These are phyloP conservation scores for Lipomyces anomalus DNA, from an alignment of 805 yeast genomes.

Conservation along the genomic window DNA sequence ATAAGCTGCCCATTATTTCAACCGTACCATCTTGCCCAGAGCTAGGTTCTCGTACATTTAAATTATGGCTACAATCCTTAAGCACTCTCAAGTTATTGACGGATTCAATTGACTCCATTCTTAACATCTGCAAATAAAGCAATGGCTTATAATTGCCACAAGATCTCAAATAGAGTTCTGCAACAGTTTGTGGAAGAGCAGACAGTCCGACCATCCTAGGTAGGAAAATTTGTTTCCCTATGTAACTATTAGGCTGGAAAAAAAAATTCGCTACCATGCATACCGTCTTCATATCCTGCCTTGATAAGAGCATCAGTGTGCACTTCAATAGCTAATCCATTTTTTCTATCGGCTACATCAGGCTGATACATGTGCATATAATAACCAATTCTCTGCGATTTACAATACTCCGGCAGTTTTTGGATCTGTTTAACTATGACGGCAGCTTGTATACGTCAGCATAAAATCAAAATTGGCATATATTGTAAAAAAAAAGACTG, in stretches of 20 bases:
- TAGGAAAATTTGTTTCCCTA: constrained; percentile 32
- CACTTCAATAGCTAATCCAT: constrained; percentile 42
- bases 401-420: constrained; percentile 37
- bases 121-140: constrained; percentile 9
- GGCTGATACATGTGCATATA: constrained; percentile 66
- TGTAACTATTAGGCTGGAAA: too few species aligned
- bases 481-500: background rate
- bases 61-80: constrained; percentile 3
- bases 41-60: constrained; percentile 15
- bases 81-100: constrained; percentile 1
- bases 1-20: background rate
- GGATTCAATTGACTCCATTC: background rate
- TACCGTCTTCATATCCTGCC: constrained; percentile 45
- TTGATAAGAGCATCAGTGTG: constrained; percentile 53
- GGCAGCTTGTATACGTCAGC: constrained; percentile 3
- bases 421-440: constrained; percentile 26
- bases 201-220: constrained; percentile 44
- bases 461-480: background rate
- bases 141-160: constrained; percentile 2
- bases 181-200: constrained; percentile 1
- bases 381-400: constrained; percentile 51
- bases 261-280: constrained; percentile 25
- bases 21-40: constrained; percentile 12
- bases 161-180: background rate
- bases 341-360: constrained; percentile 10